Evolutionary conservation across 768 basidiomycete species (phyloP).

Genomic region (Leccinum sublutescens): DNA sequence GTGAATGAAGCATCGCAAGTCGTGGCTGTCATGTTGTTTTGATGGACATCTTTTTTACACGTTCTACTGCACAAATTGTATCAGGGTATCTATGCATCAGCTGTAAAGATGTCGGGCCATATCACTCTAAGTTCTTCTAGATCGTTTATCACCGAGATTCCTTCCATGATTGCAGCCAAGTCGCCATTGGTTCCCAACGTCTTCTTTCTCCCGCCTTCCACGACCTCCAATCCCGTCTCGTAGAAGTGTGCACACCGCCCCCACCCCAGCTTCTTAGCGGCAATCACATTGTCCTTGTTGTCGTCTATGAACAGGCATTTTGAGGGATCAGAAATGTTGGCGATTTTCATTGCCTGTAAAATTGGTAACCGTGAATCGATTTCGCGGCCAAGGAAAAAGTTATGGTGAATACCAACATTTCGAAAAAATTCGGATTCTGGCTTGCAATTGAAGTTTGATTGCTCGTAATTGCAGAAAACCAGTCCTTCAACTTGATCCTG

Average conservation of each 20-base stretch:
- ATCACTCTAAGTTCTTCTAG: slow-evolving; percentile 66
- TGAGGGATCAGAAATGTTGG: slow-evolving; percentile 58
- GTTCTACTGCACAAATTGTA: slow-evolving; percentile 3
- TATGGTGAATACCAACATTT: slow-evolving; percentile 39
- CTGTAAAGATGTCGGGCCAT: slow-evolving; percentile 71
- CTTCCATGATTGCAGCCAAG: slow-evolving; percentile 39
- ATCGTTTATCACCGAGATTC: slow-evolving; percentile 50
- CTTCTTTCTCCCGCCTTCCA: slow-evolving; percentile 61
- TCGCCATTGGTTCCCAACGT: slow-evolving; percentile 39
- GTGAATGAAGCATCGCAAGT: slow-evolving; percentile 78
- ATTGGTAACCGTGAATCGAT: background rate
- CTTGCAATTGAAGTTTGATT: slow-evolving; percentile 72
- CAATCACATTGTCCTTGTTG: slow-evolving; percentile 63
- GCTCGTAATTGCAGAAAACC: slow-evolving; percentile 74
- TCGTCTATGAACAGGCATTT: slow-evolving; percentile 84
- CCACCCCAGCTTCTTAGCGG: slow-evolving; percentile 69
- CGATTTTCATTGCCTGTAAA: slow-evolving; percentile 61
- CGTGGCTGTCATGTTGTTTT: slow-evolving; percentile 69
- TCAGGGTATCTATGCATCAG: slow-evolving; percentile 5
- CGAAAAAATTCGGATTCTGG: slow-evolving; percentile 73
- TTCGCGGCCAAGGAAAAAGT: background rate
- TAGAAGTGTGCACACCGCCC: slow-evolving; percentile 72
- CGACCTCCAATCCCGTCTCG: slow-evolving; percentile 59
- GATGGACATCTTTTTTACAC: slow-evolving; percentile 16
- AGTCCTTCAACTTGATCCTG: slow-evolving; percentile 72